phyloP scores from a whole-genome alignment of 805 yeast species.

The Starmerella stellata region DNA sequence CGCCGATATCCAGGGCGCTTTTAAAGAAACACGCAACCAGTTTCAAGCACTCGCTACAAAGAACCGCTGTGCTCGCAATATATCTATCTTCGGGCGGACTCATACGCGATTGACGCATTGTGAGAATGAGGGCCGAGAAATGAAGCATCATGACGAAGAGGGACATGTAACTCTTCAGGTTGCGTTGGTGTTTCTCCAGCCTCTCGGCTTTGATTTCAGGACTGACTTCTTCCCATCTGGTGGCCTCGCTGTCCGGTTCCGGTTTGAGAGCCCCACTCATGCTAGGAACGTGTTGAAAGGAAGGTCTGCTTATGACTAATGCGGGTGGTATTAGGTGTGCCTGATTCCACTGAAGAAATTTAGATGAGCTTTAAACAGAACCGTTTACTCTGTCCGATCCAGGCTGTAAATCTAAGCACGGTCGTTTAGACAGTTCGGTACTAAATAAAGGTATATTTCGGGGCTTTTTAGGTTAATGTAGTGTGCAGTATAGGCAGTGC shows the following conservation, averaged over 20 bases:
- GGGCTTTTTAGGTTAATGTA: no score
- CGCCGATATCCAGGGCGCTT: conserved; percentile 17
- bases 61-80: conserved; percentile 27
- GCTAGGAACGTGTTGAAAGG: neutral
- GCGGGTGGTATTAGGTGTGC: no score
- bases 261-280: neutral
- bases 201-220: neutral
- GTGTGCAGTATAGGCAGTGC: no score
- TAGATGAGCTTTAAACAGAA: no score
- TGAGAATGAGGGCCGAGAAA: conserved; percentile 26
- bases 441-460: no score
- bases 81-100: conserved; percentile 23
- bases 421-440: no score
- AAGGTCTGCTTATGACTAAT: no score
- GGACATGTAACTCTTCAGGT: conserved; percentile 20
- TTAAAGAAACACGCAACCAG: conserved; percentile 20
- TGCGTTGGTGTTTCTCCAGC: neutral
- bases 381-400: no score
- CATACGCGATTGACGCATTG: conserved; percentile 29
- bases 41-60: conserved; percentile 26
- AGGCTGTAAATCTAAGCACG: no score
- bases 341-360: no score
- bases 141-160: conserved; percentile 26
- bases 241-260: neutral
- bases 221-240: neutral